phyloP scores from a whole-genome alignment of 345 rosid species.

The Eutrema japonicum region DNA sequence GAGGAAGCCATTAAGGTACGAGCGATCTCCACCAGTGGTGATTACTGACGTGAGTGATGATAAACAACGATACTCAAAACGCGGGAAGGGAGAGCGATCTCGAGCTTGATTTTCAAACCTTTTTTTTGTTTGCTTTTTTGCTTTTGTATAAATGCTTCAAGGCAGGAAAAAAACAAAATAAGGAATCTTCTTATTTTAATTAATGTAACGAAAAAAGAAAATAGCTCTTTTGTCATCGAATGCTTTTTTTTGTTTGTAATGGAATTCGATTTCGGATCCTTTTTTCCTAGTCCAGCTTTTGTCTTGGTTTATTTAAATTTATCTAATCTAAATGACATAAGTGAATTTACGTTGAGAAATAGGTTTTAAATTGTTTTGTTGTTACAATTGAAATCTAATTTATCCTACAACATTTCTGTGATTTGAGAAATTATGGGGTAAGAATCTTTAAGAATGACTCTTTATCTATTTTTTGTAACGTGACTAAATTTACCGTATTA shows the following conservation, averaged over 20 bases:
- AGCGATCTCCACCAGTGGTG: conserved; percentile 56
- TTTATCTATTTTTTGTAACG: too few relatives aligned
- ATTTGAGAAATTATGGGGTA: neutral
- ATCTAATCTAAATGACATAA: neutral
- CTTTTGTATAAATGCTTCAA: neutral
- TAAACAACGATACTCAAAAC: conserved; percentile 37
- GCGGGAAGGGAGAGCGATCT: conserved; percentile 41
- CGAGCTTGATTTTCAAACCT: conserved; percentile 10
- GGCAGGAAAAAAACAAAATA: neutral
- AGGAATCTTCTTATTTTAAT: conserved; percentile 10
- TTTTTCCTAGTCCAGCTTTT: neutral
- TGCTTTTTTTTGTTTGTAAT: neutral
- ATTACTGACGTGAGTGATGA: conserved; percentile 36
- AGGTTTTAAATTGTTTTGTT: neutral
- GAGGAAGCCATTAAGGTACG: conserved; percentile 88
- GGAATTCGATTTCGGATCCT: neutral
- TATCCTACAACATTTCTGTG: neutral
- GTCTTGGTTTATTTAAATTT: neutral
- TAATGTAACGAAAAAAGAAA: conserved; percentile 2
- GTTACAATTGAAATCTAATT: neutral
- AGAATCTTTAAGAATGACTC: neutral
- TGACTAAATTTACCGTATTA: too few relatives aligned
- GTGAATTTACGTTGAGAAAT: neutral
- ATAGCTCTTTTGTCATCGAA: conserved; percentile 13
- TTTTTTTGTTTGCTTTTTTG: neutral